Conservation (phyloP, 2,329 filamentous ascomycete species). For the Hirsutella thompsonii region DNA sequence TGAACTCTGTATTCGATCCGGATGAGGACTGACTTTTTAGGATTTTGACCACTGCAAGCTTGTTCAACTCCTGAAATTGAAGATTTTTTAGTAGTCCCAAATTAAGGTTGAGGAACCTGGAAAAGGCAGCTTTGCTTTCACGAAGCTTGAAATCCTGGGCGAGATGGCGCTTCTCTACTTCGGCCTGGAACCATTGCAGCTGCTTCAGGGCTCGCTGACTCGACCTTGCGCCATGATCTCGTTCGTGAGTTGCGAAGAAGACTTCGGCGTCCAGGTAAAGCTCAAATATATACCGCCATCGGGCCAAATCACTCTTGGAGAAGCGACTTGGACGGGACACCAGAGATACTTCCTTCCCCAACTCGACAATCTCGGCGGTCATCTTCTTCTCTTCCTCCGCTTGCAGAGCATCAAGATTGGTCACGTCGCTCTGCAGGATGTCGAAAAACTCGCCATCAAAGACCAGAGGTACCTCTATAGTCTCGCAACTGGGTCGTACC, state of each 20-base stretch:
- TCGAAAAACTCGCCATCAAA: conserved; percentile 74
- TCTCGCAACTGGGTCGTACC: conserved; percentile 12
- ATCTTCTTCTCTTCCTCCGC: conserved; percentile 51
- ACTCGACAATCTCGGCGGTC: conserved; percentile 44
- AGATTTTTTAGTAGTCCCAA: conserved; percentile 64
- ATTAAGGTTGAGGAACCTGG: conserved; percentile 62
- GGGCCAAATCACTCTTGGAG: conserved; percentile 53
- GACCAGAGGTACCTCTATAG: conserved; percentile 61
- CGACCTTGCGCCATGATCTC: conserved; percentile 53
- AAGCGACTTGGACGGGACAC: conserved; percentile 52
- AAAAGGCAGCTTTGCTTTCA: conserved; percentile 51
- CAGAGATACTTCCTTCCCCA: conserved; percentile 52
- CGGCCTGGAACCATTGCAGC: conserved; percentile 58
- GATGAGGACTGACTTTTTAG: conserved; percentile 54
- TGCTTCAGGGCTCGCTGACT: conserved; percentile 53
- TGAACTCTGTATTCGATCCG: neutral
- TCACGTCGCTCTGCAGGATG: conserved; percentile 59
- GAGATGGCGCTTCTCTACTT: conserved; percentile 48
- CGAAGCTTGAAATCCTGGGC: conserved; percentile 50
- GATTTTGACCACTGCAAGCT: conserved; percentile 66
- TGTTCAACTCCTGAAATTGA: conserved; percentile 76
- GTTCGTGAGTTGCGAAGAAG: conserved; percentile 70
- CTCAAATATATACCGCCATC: conserved; percentile 73
- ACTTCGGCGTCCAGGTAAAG: conserved; percentile 68
- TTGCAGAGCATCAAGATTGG: conserved; percentile 55